Evolutionary conservation across 1,284 basidiomycete species (phyloP), one percentile per base, ranked within the genome.

Genomic region (Ustilago crameri): DNA sequence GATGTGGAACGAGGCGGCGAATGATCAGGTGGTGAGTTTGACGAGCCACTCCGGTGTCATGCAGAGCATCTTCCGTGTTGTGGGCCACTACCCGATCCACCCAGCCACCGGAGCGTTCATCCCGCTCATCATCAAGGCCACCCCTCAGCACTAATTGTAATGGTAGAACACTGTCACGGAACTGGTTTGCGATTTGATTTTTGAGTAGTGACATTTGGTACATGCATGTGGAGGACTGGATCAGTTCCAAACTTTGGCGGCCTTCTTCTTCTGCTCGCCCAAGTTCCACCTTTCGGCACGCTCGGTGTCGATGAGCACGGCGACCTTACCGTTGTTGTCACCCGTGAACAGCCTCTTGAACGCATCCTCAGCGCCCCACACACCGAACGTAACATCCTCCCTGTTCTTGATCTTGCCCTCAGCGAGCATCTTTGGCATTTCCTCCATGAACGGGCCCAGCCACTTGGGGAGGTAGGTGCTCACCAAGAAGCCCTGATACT

Each of bases 91-190:
- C 49, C 47, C 50, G 10, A 60, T 74, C 59, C 57, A 41, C 2
- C 74, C 74, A 2, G 30, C 55, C 10, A 76, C 68, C 3, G 68
- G 74, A 17, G 65, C 68, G 15, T 18, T 76, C 20, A 59, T 76
- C 32, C 74, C 74, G n/a, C 20, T 76, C 15, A 58, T 76, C 35
- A 48, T 76, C 58, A 76, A 76, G 53, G 74, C 64, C 20, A 73
- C 65, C 17, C 74, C 74, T 14, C 45, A 53, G 20, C 50, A 68
- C 43, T 62, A 44, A 23, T 30, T 30, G 30, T 30, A 30, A 30
- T 30, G 7, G 30, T 30, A 30, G 30, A 30, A n/a, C n/a, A n/a
- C 30, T 12, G 30, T 30, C 30, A 30, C 30, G 30, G 30, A 30
- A 30, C 12, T 12, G 30, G 17, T 17, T 37, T 37, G 35, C n/a